Evolutionary conservation across 169 alveolate genomes (phyloP).

Genomic region (Cryptosporidium bovis): DNA sequence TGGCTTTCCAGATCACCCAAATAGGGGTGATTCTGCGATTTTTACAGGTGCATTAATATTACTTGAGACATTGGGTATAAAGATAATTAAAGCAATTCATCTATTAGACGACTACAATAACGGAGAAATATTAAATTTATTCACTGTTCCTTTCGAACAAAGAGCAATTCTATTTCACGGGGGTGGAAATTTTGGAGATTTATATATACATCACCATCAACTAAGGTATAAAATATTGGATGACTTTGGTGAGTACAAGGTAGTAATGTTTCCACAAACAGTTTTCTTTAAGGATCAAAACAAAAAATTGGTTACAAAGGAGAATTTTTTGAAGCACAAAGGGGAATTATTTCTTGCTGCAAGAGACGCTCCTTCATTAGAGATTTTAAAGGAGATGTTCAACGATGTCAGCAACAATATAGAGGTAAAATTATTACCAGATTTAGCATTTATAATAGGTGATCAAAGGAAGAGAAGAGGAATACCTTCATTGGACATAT

Average conservation of each 20-base stretch:
- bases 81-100: conserved; percentile 58
- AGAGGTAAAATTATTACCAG: conserved; percentile 26
- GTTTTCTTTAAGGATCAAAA: conserved; percentile 44
- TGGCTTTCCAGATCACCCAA: conserved; percentile 74
- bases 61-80: conserved; percentile 27
- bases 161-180: conserved; percentile 70
- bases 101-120: conserved; percentile 24
- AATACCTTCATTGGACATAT: conserved; percentile 41
- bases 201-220: conserved; percentile 70
- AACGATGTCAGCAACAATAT: not conserved
- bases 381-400: conserved; percentile 55
- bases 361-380: conserved; percentile 17
- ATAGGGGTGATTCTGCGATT: conserved; percentile 71
- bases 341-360: conserved; percentile 65
- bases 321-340: conserved; percentile 33
- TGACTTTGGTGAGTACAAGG: conserved; percentile 36
- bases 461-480: conserved; percentile 74
- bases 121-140: conserved; percentile 22
- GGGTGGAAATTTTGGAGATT: conserved; percentile 73
- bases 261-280: conserved; percentile 68
- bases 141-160: not conserved
- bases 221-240: conserved; percentile 42
- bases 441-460: conserved; percentile 66
- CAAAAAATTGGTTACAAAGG: conserved; percentile 9
- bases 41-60: conserved; percentile 66